phyloP scores from a whole-genome alignment of 331 rosid species.

The Telfairia occidentalis region DNA sequence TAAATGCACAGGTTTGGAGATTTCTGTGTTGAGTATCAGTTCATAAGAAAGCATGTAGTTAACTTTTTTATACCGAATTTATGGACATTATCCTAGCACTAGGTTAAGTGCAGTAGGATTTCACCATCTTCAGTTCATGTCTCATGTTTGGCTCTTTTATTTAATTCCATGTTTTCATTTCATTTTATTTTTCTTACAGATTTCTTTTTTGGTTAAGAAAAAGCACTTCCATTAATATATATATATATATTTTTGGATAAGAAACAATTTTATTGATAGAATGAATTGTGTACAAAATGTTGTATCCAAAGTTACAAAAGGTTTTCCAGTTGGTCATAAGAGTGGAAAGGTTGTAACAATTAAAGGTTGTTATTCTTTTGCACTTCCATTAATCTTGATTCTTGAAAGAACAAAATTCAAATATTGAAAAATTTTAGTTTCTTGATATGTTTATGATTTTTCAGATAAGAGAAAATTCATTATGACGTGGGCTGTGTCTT shows the following conservation, averaged over 20 bases:
- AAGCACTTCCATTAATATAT: neutral
- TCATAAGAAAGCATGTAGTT: neutral
- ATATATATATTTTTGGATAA: too few species aligned
- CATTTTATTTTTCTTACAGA: neutral
- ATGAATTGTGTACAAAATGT: too few species aligned
- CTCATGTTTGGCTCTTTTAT: neutral
- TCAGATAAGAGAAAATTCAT: neutral
- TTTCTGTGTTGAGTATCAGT: neutral
- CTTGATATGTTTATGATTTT: neutral
- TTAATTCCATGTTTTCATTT: neutral
- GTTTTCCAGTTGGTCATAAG: too few species aligned
- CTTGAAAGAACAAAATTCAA: neutral
- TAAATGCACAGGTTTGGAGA: slow-evolving; percentile 61
- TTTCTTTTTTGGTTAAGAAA: neutral
- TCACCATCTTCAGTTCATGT: neutral
- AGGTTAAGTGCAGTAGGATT: slow-evolving; percentile 1
- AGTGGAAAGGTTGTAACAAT: too few species aligned
- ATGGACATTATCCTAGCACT: neutral
- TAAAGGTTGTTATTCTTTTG: too few species aligned
- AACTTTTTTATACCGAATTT: neutral
- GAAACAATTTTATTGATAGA: too few species aligned
- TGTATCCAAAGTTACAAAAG: too few species aligned
- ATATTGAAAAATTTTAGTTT: neutral
- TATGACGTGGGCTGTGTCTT: too few species aligned
- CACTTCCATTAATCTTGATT: too few species aligned